Evolutionary conservation across 805 yeast species (phyloP).

Genomic region (Millerozyma miso): DNA sequence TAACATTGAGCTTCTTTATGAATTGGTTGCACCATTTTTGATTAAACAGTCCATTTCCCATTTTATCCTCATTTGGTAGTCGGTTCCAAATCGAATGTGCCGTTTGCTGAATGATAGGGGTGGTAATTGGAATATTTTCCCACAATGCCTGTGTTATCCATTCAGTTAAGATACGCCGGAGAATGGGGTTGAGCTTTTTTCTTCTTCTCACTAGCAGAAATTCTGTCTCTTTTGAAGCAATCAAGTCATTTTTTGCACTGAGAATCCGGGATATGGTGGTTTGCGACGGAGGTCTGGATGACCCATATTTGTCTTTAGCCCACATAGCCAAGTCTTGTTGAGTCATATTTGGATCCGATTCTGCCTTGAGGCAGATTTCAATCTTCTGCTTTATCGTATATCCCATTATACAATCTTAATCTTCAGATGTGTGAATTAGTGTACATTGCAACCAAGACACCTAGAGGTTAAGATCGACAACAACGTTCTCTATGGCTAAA

Average conservation of each 20-base stretch:
- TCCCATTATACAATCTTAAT: slow-evolving; percentile 37
- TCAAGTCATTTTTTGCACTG: slow-evolving; percentile 50
- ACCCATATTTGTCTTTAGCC: slow-evolving; percentile 54
- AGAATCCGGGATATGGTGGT: slow-evolving; percentile 62
- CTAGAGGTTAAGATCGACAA: no score
- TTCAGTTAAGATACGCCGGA: slow-evolving; percentile 58
- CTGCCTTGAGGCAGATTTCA: slow-evolving; percentile 64
- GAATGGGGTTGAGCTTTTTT: slow-evolving; percentile 50
- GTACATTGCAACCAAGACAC: background rate
- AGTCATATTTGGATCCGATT: slow-evolving; percentile 65
- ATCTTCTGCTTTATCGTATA: slow-evolving; percentile 59
- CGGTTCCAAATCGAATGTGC: slow-evolving; percentile 63
- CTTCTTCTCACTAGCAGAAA: slow-evolving; percentile 49
- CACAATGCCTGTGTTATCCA: slow-evolving; percentile 67
- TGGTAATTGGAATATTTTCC: slow-evolving; percentile 62
- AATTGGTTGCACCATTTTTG: slow-evolving; percentile 59
- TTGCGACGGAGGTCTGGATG: slow-evolving; percentile 56
- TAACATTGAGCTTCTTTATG: slow-evolving; percentile 45
- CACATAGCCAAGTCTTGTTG: slow-evolving; percentile 61
- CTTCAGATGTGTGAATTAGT: background rate
- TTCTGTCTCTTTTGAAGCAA: slow-evolving; percentile 48
- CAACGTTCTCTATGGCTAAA: no score
- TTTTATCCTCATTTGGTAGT: slow-evolving; percentile 49
- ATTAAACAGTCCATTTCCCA: slow-evolving; percentile 62
- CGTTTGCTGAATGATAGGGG: slow-evolving; percentile 60